These are phyloP conservation scores for Durotheca rogersii DNA, from an alignment of 495 filamentous ascomycete species.

Conservation along the genomic window DNA sequence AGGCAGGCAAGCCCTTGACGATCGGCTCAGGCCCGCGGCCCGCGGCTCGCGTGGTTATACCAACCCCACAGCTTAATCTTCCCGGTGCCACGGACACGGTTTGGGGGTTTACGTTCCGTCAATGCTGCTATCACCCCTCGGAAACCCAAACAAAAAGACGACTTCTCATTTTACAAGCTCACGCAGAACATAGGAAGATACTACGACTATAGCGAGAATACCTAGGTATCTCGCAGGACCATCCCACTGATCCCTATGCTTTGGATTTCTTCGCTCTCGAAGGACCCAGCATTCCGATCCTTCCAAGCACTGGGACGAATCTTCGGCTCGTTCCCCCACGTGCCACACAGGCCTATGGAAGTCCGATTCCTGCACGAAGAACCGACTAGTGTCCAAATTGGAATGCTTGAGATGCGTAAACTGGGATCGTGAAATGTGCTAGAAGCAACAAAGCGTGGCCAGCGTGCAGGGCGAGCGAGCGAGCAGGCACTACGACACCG, in stretches of 20 bases:
- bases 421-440: conserved; percentile 1
- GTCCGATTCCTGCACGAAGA: conserved; percentile 16
- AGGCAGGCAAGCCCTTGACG: conserved; percentile 8
- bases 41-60: conserved; percentile 7
- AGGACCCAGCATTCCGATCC: conserved; percentile 26
- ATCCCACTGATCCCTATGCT: conserved; percentile 1
- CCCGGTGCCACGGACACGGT: conserved; percentile 31
- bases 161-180: conserved; percentile 1
- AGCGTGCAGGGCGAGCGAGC: conserved; percentile 5
- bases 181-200: conserved; percentile 14
- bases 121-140: too few relatives aligned
- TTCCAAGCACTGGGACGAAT: conserved; percentile 5
- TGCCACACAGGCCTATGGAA: conserved; percentile 13
- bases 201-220: not conserved
- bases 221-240: not conserved
- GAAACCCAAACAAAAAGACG: too few relatives aligned
- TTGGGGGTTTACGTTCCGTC: conserved; percentile 7
- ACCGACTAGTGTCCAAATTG: conserved; percentile 12
- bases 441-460: not conserved
- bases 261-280: conserved; percentile 3
- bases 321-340: conserved; percentile 15
- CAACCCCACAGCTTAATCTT: conserved; percentile 28
- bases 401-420: conserved; percentile 8
- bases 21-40: conserved; percentile 5
- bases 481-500: conserved; percentile 11